These are phyloP conservation scores for Hamamelis virginiana DNA, from an alignment of 164 flowering plant species.

Conservation along the genomic window DNA sequence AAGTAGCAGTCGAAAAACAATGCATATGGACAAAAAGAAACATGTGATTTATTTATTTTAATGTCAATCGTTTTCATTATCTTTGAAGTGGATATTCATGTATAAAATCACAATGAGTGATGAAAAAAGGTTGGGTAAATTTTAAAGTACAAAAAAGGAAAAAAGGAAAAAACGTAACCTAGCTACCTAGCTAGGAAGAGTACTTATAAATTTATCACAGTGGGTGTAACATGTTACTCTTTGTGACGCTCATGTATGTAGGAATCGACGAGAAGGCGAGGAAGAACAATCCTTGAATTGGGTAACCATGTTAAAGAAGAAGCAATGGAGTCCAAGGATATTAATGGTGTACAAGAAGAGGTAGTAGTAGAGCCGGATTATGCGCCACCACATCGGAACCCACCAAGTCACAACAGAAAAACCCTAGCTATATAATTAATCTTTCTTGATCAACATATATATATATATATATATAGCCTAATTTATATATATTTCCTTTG, in stretches of 20 bases:
- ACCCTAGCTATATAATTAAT: not conserved
- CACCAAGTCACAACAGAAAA: conserved; percentile 26
- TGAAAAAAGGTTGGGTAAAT: too few species aligned
- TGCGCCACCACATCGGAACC: conserved; percentile 24
- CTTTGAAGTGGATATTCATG: too few species aligned
- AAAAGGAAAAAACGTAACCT: too few species aligned
- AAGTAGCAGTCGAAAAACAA: too few species aligned
- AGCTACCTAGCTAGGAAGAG: too few species aligned
- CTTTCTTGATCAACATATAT: not conserved
- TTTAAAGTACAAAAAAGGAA: too few species aligned
- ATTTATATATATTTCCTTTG: not conserved
- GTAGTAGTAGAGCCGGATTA: conserved; percentile 19
- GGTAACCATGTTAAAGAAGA: not conserved
- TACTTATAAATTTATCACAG: too few species aligned
- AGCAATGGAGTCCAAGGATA: not conserved
- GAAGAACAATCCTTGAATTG: not conserved
- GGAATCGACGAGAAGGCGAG: conserved; percentile 9
- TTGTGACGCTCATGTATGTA: conserved; percentile 11
- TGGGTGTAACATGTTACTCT: not conserved
- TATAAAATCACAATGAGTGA: too few species aligned
- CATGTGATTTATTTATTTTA: too few species aligned
- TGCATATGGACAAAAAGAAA: too few species aligned
- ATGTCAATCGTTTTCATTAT: too few species aligned
- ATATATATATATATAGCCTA: too few species aligned
- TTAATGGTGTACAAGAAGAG: conserved; percentile 2